Evolutionary conservation across 2,329 filamentous ascomycete genomes (phyloP).

Genomic region (Scedosporium apiospermum): DNA sequence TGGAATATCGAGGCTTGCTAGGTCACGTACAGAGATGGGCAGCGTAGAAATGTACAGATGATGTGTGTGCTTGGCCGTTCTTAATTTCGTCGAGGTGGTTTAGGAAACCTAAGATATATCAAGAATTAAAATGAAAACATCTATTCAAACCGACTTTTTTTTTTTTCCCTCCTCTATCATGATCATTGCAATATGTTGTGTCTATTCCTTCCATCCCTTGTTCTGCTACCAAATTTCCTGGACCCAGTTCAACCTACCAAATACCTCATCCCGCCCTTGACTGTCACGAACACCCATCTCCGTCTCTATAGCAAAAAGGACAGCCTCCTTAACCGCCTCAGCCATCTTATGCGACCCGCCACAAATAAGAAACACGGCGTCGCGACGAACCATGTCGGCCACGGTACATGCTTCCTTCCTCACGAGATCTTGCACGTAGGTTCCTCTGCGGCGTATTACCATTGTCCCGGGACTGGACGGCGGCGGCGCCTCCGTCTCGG

Average conservation of each 20-base stretch:
- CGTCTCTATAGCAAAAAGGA: constrained; percentile 37
- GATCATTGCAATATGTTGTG: background rate
- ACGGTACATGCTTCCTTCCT: constrained; percentile 29
- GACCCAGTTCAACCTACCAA: constrained; percentile 35
- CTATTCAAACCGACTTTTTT: background rate
- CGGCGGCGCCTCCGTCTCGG: background rate
- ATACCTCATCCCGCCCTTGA: constrained; percentile 27
- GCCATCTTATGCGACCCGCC: constrained; percentile 52
- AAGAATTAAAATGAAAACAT: background rate
- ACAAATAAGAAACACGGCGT: constrained; percentile 42
- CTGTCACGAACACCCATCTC: constrained; percentile 21
- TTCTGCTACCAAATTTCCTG: constrained; percentile 48
- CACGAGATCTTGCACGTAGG: constrained; percentile 47
- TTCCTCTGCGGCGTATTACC: constrained; percentile 30
- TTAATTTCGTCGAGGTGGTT: too few relatives aligned
- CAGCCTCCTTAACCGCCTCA: constrained; percentile 39
- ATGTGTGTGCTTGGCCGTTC: background rate
- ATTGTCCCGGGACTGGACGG: background rate
- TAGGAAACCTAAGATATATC: background rate
- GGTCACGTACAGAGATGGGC: too few relatives aligned
- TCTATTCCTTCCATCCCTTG: background rate
- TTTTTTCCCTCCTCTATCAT: background rate
- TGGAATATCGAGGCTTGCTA: too few relatives aligned
- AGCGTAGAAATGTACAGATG: background rate
- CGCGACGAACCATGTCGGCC: constrained; percentile 24